Evolutionary conservation across 1,284 basidiomycete species (phyloP), one percentile per base, ranked within the genome.

Genomic region (Kalmanozyma brasiliensis): DNA sequence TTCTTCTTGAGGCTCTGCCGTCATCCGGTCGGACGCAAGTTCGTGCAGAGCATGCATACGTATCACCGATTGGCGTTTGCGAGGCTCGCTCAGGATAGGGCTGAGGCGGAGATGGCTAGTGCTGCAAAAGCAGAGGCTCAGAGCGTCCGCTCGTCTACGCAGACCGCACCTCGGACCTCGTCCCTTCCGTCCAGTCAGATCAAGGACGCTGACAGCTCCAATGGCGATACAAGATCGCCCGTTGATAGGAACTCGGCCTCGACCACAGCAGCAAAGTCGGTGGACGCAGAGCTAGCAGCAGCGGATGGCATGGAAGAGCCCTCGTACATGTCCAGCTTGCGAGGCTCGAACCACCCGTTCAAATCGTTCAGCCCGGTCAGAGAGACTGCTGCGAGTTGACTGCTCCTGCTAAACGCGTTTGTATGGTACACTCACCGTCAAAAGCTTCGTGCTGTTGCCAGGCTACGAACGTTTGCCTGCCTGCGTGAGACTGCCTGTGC

Each of bases 21-120:
- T 22, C 49, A 77, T 33, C 33, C 60, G 8, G 88, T 94, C 63
- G 94, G 95, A 0, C 86, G 89, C 23, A 87, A 92, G 59, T 94
- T 91, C 77, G 84, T 98, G 23, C 88, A 91, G 77, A 84, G 87
- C 9, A 86, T 98, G 51, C 97, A 96, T 82, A 90, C 92, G 76
- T 97, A 94, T 81, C 92, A 96, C 78, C 88, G 93, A 1, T 90
- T 92, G 59, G 91, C 92, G 6, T 82, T 83, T 48, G 69, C 79
- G 1, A 68, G 83, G 9, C 68, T 82, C 20, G 49, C 69, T 9
- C 52, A 74, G 44, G 81, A 83, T 10, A 41, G 68, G n/a, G 51
- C 59, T 14, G 62, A 78, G 36, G 22, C 33, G 3, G 62, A 65
- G 17, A 20, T 55, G 42, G 38, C 48, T 3, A 36, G n/a, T 14